A percentile compares a stretch with the other conserved stretches of the same genome.
phyloP scores from a whole-genome alignment of 1,284 basidiomycete genomes.

The Cystobasidiaceae sp. region DNA sequence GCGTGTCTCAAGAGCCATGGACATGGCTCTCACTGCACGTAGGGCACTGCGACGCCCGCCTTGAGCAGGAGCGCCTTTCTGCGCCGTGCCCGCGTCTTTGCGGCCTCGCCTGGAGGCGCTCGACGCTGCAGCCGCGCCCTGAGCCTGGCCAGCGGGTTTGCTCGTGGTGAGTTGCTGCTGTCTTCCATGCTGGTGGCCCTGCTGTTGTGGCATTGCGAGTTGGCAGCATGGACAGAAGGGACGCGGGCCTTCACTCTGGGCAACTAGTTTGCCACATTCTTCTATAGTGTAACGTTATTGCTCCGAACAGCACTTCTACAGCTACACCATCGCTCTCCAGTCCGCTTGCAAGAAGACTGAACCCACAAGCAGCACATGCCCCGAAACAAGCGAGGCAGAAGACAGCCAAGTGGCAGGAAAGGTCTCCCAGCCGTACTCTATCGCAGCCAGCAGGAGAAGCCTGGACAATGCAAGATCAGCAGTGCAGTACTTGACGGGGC shows the following conservation, averaged over 20 bases:
- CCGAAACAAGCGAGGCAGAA: slow-evolving; percentile 48
- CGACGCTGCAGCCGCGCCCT: not conserved
- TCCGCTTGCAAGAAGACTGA: not conserved
- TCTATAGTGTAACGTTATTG: too few relatives aligned
- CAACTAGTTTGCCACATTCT: too few relatives aligned
- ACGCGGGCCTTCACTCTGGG: too few relatives aligned
- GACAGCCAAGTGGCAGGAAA: slow-evolving; percentile 73
- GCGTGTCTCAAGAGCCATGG: too few relatives aligned
- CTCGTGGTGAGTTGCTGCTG: too few relatives aligned
- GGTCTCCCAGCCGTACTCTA: slow-evolving; percentile 84
- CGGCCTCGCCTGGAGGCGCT: slow-evolving; percentile 11
- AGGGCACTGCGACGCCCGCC: not conserved
- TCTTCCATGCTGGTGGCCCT: too few relatives aligned
- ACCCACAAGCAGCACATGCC: not conserved
- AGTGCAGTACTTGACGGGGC: too few relatives aligned
- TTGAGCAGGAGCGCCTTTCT: not conserved
- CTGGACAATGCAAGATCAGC: slow-evolving; percentile 52
- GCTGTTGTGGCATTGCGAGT: too few relatives aligned
- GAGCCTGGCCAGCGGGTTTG: not conserved
- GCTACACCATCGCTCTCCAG: not conserved
- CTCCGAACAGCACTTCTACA: too few relatives aligned
- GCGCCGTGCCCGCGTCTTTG: slow-evolving; percentile 1
- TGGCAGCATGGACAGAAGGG: too few relatives aligned
- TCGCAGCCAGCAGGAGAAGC: slow-evolving; percentile 56
- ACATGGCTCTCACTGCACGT: slow-evolving; percentile 12